phyloP scores from a whole-genome alignment of 1,284 basidiomycete species.

The Vanrija pseudolonga region DNA sequence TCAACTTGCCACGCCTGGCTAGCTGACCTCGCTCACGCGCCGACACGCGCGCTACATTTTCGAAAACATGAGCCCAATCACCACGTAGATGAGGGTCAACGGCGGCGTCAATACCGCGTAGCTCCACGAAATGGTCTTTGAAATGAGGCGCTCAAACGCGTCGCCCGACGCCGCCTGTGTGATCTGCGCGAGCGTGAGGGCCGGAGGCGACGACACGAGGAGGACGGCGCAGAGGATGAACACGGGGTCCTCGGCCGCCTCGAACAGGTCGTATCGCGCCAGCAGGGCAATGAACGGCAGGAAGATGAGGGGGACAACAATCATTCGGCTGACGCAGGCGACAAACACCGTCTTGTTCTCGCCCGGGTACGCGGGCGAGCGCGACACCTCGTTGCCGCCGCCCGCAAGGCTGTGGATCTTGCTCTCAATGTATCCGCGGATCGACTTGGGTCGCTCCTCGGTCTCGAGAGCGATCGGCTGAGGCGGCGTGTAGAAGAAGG shows the following conservation, averaged over 20 bases:
- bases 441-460: not conserved
- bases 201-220: conserved; percentile 58
- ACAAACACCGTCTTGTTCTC: conserved; percentile 79
- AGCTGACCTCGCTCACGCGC: too few relatives aligned
- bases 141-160: conserved; percentile 83
- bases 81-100: conserved; percentile 69
- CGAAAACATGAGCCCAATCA: conserved; percentile 57
- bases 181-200: conserved; percentile 59
- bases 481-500: conserved; percentile 68
- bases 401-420: not conserved
- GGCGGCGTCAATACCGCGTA: conserved; percentile 69
- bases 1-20: too few relatives aligned
- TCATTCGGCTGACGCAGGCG: conserved; percentile 69
- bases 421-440: too few relatives aligned
- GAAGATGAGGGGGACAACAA: conserved; percentile 73
- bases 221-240: conserved; percentile 63
- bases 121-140: conserved; percentile 52
- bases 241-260: conserved; percentile 49
- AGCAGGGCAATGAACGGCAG: conserved; percentile 67
- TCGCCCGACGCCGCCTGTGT: conserved; percentile 82
- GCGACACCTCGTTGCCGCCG: not conserved
- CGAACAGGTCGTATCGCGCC: conserved; percentile 61
- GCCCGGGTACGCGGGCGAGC: conserved; percentile 51
- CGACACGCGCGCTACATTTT: conserved; percentile 24
- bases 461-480: conserved; percentile 11